Conservation (phyloP, 177 flowering plant species). For the Vitis hybrid region DNA sequence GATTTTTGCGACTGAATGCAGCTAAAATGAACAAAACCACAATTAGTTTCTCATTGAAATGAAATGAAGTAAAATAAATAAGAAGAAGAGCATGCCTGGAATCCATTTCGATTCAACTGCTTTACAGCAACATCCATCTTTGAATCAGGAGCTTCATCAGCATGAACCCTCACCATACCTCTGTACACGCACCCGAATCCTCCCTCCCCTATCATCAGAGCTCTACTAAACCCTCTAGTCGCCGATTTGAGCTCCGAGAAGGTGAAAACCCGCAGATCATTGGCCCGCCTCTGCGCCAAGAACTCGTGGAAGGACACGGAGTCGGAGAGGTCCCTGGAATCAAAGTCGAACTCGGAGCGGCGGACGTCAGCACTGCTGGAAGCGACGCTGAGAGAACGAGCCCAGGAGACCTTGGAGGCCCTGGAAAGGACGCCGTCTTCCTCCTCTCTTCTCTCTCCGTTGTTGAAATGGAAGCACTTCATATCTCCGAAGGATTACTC, state of each 20-base stretch:
- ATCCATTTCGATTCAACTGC: constrained; percentile 79
- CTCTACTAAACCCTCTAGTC: constrained; percentile 73
- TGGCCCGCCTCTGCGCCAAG: constrained; percentile 47
- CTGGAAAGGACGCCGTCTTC: constrained; percentile 38
- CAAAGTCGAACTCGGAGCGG: constrained; percentile 50
- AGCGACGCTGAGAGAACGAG: constrained; percentile 74
- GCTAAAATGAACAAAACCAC: neutral
- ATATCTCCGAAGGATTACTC: constrained; percentile 20
- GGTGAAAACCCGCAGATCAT: constrained; percentile 65
- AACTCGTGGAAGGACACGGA: constrained; percentile 38
- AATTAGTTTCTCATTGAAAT: neutral
- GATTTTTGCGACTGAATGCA: too few species aligned
- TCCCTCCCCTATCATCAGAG: constrained; percentile 79
- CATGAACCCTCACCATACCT: constrained; percentile 49
- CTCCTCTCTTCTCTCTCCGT: constrained; percentile 44
- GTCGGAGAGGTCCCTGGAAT: constrained; percentile 38
- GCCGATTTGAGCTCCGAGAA: constrained; percentile 78
- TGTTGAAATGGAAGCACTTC: constrained; percentile 89
- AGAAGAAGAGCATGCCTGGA: constrained; percentile 62
- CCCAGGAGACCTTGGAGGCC: constrained; percentile 71
- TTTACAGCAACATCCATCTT: constrained; percentile 79
- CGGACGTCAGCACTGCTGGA: constrained; percentile 44
- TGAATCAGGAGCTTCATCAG: constrained; percentile 12
- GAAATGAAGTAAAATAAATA: neutral
- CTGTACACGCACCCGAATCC: constrained; percentile 87